These are phyloP conservation scores for Xanthoceras sorbifolium DNA, from an alignment of 345 rosid species.

Conservation along the genomic window DNA sequence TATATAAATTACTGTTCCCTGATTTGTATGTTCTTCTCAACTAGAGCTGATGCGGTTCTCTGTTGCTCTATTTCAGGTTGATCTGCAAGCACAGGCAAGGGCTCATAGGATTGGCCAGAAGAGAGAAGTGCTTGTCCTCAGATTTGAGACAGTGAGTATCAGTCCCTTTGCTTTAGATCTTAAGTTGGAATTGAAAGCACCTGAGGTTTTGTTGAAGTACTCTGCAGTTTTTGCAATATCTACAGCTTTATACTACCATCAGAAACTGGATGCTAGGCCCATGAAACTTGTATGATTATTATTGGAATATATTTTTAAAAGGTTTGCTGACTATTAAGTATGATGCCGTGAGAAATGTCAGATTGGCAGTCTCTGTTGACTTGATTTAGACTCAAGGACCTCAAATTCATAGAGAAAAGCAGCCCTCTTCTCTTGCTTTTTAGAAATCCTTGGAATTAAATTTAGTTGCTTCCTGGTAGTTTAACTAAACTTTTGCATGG, in stretches of 20 bases:
- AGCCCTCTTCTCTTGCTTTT: neutral
- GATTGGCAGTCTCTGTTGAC: neutral
- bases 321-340: neutral
- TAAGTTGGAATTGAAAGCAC: too few species aligned
- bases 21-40: slow-evolving; percentile 1
- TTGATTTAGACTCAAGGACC: neutral
- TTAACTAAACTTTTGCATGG: neutral
- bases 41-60: slow-evolving; percentile 13
- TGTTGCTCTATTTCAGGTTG: slow-evolving; percentile 54
- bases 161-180: neutral
- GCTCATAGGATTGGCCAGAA: slow-evolving; percentile 98
- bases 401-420: neutral
- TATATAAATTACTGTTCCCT: slow-evolving; percentile 21
- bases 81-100: slow-evolving; percentile 97
- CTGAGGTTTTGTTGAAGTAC: neutral
- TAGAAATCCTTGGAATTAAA: neutral
- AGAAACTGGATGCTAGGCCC: neutral
- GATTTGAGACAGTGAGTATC: slow-evolving; percentile 81
- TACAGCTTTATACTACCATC: neutral
- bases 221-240: neutral
- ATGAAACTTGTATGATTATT: neutral
- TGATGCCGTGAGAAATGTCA: neutral
- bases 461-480: neutral
- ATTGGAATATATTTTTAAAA: neutral
- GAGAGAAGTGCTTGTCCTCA: slow-evolving; percentile 94